Conservation (phyloP, 2,329 filamentous ascomycete species). For the Apiospora saccharicola region DNA sequence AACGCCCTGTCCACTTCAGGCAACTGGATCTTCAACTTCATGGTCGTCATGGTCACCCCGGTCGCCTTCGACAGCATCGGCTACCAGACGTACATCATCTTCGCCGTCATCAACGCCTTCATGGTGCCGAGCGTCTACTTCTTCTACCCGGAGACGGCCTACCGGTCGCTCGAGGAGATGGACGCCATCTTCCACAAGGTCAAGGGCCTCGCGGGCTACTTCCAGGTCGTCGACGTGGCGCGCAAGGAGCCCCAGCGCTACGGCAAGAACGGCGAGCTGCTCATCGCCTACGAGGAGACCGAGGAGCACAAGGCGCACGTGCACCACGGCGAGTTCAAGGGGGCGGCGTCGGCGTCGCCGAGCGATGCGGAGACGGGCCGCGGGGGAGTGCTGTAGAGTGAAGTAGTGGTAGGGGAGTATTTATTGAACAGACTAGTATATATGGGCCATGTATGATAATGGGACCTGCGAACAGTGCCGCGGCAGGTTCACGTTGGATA, state of each 20-base stretch:
- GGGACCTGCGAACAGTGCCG: background rate
- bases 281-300: constrained; percentile 54
- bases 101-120: constrained; percentile 69
- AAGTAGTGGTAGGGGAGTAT: background rate
- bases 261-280: constrained; percentile 65
- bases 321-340: constrained; percentile 23
- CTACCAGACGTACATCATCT: constrained; percentile 70
- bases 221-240: constrained; percentile 52
- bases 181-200: constrained; percentile 69
- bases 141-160: constrained; percentile 71
- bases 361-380: constrained; percentile 17
- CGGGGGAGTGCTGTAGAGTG: background rate
- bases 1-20: constrained; percentile 59
- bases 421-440: background rate
- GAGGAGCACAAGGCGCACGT: constrained; percentile 46
- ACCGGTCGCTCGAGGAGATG: constrained; percentile 71
- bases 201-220: constrained; percentile 48
- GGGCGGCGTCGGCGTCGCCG: background rate
- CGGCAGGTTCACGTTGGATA: background rate
- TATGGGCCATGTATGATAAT: background rate
- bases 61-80: constrained; percentile 63
- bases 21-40: constrained; percentile 71
- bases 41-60: constrained; percentile 70
- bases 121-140: constrained; percentile 66
- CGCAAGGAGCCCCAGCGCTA: constrained; percentile 61